These are phyloP conservation scores for Coccomyxa sp. DNA, from an alignment of 139 green algal species.

Conservation along the genomic window DNA sequence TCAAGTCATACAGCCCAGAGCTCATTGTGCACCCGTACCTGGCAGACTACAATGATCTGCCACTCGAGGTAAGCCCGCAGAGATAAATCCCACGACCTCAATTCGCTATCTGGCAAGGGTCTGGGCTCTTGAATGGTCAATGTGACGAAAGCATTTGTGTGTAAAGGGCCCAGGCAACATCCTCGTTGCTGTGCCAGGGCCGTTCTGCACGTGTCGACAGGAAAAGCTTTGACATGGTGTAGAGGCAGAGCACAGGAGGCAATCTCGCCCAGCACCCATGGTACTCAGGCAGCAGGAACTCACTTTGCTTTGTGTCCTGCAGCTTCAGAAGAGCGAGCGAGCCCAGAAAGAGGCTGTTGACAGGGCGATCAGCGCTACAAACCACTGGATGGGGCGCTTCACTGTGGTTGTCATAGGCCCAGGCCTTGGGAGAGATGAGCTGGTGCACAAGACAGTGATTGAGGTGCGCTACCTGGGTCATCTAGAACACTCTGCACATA, in stretches of 20 bases:
- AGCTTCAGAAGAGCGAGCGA: background rate
- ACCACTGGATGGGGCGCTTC: slow-evolving; percentile 59
- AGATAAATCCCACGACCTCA: background rate
- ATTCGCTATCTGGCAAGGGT: background rate
- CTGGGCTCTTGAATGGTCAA: background rate
- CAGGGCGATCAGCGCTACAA: slow-evolving; percentile 15
- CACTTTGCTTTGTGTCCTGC: background rate
- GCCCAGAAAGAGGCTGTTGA: slow-evolving; percentile 13
- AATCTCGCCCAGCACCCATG: too few species aligned
- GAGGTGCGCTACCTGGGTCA: slow-evolving; percentile 10
- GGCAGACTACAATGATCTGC: slow-evolving; percentile 31
- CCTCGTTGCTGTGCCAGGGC: too few species aligned
- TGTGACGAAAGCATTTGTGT: too few species aligned
- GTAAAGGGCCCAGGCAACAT: too few species aligned
- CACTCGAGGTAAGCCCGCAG: background rate
- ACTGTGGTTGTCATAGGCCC: slow-evolving; percentile 71
- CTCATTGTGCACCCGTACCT: slow-evolving; percentile 94
- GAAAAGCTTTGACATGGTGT: too few species aligned
- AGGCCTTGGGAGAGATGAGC: slow-evolving; percentile 63
- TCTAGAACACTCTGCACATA: too few species aligned
- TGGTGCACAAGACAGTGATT: slow-evolving; percentile 26
- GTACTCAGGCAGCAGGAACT: too few species aligned
- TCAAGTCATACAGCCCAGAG: slow-evolving; percentile 93
- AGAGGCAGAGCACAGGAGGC: too few species aligned
- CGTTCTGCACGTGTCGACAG: too few species aligned